Conservation (phyloP, 2,329 filamentous ascomycete genomes). For the Ascosphaera apis region DNA sequence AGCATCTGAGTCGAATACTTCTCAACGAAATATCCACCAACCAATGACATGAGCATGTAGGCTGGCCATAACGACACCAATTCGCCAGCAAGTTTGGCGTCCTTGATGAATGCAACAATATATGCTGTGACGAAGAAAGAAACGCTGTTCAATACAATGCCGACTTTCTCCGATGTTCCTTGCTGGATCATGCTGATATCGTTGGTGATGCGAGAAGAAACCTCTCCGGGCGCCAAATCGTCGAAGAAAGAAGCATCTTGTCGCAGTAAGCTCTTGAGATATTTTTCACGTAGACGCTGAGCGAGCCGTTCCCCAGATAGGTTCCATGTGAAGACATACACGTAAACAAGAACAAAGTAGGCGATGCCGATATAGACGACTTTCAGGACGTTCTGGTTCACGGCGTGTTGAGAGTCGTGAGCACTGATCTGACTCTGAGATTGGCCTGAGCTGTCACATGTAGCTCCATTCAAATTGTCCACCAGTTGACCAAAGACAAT, state of each 20-base stretch:
- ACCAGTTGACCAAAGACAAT: conserved; percentile 13
- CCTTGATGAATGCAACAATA: conserved; percentile 26
- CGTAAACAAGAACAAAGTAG: conserved; percentile 34
- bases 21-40: conserved; percentile 22
- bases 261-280: conserved; percentile 30
- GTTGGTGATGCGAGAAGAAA: conserved; percentile 23
- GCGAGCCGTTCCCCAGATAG: conserved; percentile 34
- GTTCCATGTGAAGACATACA: conserved; percentile 35
- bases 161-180: conserved; percentile 27
- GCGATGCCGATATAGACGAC: conserved; percentile 36
- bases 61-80: conserved; percentile 23
- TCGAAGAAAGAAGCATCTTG: conserved; percentile 31
- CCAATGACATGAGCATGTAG: conserved; percentile 21
- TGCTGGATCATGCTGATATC: conserved; percentile 25
- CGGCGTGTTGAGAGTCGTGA: conserved; percentile 8
- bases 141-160: conserved; percentile 21
- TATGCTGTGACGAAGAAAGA: conserved; percentile 27
- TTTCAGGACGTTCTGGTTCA: conserved; percentile 31
- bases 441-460: conserved; percentile 4
- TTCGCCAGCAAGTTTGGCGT: conserved; percentile 22
- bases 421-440: neutral
- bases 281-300: conserved; percentile 32
- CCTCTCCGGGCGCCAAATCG: conserved; percentile 22
- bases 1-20: conserved; percentile 24
- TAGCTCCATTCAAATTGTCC: conserved; percentile 11